A percentile compares a stretch with the other conserved stretches of the same genome.
These are phyloP conservation scores for Jacaranda copaia DNA, from an alignment of 257 asterid genomes.

Conservation along the genomic window DNA sequence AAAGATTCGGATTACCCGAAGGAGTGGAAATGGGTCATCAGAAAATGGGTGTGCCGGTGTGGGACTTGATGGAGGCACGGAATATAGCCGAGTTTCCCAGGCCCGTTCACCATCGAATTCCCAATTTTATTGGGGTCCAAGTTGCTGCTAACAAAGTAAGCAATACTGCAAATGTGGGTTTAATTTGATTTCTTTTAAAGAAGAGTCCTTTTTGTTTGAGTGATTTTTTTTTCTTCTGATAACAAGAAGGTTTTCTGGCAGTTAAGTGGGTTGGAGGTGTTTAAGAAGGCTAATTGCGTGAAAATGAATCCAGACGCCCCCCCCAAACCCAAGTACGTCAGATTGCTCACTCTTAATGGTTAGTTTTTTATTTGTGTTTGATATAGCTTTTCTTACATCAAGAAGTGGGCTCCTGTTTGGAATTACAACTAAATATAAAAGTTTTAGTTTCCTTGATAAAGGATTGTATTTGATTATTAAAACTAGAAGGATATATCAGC, in stretches of 20 bases:
- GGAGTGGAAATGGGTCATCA: conserved; percentile 90
- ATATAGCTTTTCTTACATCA: background rate
- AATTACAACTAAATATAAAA: background rate
- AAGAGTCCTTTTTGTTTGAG: background rate
- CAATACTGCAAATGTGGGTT: background rate
- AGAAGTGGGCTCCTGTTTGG: background rate
- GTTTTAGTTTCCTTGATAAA: background rate
- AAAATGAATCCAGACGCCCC: conserved; percentile 97
- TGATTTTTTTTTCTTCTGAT: background rate
- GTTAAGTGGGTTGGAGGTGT: conserved; percentile 80
- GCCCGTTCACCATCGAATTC: conserved; percentile 95
- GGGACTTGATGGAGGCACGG: conserved; percentile 86
- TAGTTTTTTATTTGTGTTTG: conserved; percentile 23
- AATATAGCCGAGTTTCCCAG: conserved; percentile 90
- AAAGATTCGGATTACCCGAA: conserved; percentile 66
- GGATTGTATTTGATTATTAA: background rate
- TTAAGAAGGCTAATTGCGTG: conserved; percentile 78
- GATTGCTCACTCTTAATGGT: conserved; percentile 90
- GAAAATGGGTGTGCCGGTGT: conserved; percentile 90
- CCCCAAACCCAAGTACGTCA: conserved; percentile 89
- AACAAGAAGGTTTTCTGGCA: conserved; percentile 41
- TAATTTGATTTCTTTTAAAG: background rate
- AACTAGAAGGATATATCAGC: background rate
- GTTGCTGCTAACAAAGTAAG: conserved; percentile 73
- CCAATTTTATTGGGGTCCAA: conserved; percentile 78